Evolutionary conservation across 108 stramenopile species (phyloP).

Genomic region (Cyclotella cryptica): DNA sequence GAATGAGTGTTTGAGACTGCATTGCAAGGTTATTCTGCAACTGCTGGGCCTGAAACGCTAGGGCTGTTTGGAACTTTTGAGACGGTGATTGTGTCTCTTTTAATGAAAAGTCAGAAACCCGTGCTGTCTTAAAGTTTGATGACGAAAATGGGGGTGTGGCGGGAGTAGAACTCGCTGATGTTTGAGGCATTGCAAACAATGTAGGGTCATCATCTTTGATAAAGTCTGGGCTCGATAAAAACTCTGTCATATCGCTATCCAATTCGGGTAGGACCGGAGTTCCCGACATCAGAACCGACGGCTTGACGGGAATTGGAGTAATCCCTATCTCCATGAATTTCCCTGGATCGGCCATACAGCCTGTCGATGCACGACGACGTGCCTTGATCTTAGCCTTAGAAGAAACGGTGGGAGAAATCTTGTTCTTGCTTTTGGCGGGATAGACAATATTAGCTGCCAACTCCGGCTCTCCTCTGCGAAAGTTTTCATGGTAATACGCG

Average conservation of each 20-base stretch:
- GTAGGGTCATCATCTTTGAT: not conserved
- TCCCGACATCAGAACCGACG: not conserved
- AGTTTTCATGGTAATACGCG: conserved; percentile 53
- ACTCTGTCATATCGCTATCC: conserved; percentile 3
- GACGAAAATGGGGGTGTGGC: not conserved
- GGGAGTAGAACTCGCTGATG: not conserved
- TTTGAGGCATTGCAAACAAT: not conserved
- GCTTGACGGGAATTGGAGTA: not conserved
- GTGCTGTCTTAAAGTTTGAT: not conserved
- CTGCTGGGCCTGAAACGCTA: not conserved
- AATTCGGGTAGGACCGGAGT: not conserved
- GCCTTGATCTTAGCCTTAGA: conserved; percentile 3
- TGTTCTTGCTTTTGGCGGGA: conserved; percentile 15
- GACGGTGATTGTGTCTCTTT: not conserved
- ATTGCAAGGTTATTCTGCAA: not conserved
- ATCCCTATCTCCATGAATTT: not conserved
- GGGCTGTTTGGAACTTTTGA: not conserved
- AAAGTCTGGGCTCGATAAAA: conserved; percentile 1
- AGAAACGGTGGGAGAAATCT: conserved; percentile 2
- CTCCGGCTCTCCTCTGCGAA: conserved; percentile 28
- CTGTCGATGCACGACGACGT: conserved; percentile 37
- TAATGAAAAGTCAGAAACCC: not conserved
- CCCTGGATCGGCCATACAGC: conserved; percentile 3
- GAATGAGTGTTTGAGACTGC: not conserved
- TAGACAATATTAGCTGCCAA: conserved; percentile 36